phyloP scores from a whole-genome alignment of 306 rosid genomes.

The Quillaja saponaria region DNA sequence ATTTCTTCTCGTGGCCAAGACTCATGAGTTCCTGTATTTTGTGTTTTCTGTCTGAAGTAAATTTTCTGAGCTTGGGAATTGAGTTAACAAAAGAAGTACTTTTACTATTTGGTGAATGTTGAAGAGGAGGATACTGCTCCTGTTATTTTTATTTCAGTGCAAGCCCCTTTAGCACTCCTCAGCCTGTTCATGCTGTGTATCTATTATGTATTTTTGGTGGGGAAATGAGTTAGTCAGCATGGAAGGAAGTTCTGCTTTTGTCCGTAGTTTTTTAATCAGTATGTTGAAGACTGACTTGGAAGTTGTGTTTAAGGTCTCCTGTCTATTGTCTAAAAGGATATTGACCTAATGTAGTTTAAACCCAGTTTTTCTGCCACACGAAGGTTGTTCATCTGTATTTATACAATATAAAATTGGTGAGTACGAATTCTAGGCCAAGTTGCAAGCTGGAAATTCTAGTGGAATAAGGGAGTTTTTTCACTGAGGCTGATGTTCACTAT shows the following conservation, averaged over 20 bases:
- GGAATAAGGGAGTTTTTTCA: slow-evolving; percentile 29
- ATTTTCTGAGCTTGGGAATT: slow-evolving; percentile 18
- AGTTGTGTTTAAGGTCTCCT: slow-evolving; percentile 20
- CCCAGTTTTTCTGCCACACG: slow-evolving; percentile 12
- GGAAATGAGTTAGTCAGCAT: slow-evolving; percentile 13
- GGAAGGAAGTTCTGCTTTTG: slow-evolving; percentile 28
- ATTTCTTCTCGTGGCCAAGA: slow-evolving; percentile 20
- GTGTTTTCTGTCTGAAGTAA: slow-evolving; percentile 24
- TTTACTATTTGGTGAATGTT: slow-evolving; percentile 26
- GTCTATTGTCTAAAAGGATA: slow-evolving; percentile 26
- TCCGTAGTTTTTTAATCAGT: slow-evolving; percentile 3
- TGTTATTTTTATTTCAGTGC: slow-evolving; percentile 22
- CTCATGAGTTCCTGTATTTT: slow-evolving; percentile 13
- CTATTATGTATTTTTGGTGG: slow-evolving; percentile 11
- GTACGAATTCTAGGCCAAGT: slow-evolving; percentile 27
- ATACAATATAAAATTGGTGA: slow-evolving; percentile 28
- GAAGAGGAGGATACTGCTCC: slow-evolving; percentile 17
- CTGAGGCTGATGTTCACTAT: slow-evolving; percentile 31
- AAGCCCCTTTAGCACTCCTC: slow-evolving; percentile 16
- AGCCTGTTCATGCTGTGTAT: not conserved
- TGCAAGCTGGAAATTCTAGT: slow-evolving; percentile 33
- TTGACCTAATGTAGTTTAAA: slow-evolving; percentile 9
- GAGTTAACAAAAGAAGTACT: slow-evolving; percentile 21
- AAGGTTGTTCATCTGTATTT: slow-evolving; percentile 17
- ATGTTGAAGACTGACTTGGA: slow-evolving; percentile 27